Base-by-base conservation (phyloP, 1,139 yeast species). In the Trichomonascaceae sp. region DNA sequence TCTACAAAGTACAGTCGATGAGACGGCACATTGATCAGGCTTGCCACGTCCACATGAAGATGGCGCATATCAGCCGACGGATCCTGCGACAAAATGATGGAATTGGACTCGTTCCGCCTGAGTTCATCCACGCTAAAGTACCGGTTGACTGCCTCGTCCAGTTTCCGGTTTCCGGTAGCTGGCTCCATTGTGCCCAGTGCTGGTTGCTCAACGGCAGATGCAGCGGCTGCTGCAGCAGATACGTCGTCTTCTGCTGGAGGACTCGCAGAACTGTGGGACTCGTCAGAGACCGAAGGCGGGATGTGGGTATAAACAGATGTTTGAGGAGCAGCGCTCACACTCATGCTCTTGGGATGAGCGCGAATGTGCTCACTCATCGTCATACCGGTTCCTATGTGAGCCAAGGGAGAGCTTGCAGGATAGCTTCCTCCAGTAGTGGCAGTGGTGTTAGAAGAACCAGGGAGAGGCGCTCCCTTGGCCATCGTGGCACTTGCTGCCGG, bases 1-100 rank as follows among this genome's bases (percentile, higher is more conserved):
- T 81, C 76, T 20, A 87, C 92, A 33, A 85, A 60, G 33, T 76
- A 76, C 31, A 78, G 58, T 15, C 68, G 66, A 33, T 38, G 36
- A 34, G 44, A 40, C 11, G 53, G 47, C 9, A 47, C 46, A 1
- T 51, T 42, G 18, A 51, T 48, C 27, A 51, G 31, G 9, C 41
- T 31, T 5, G 48, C 43, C 22, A 41, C 31, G 16, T 43, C 39
- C 13, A 33, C 30, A 13, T 13, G 37, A 28, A 3, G 35, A 28
- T 4, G 33, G 31, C 3, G 37, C 23, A 4, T 26, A 18, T 6
- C 34, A 31, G 4, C 30, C 30, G 37, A 30, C 11, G 31, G 27
- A 16, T n/a, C 4, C 17, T 23, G 33, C 11, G 28, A 29, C 8
- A 39, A 18, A 16, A 39, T 39, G 16, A 38, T 37, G 18, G 37